Evolutionary conservation across 495 filamentous ascomycete species (phyloP).

Genomic region (Penicillium flavigenum): DNA sequence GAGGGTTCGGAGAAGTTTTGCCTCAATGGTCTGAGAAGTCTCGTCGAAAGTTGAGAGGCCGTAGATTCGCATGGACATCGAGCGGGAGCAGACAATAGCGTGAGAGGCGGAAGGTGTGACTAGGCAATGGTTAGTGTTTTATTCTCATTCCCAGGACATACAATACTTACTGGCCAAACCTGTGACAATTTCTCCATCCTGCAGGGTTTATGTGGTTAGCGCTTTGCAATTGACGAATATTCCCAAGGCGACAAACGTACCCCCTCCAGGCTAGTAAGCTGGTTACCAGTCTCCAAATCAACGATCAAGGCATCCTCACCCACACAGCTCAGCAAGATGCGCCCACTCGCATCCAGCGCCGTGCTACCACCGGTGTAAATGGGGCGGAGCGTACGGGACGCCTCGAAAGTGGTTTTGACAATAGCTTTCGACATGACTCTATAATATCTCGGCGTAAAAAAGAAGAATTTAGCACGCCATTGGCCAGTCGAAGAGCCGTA

Average conservation of each 20-base stretch:
- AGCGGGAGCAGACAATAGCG: slow-evolving; percentile 86
- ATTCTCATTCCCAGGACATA: slow-evolving; percentile 1
- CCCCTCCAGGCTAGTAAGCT: slow-evolving; percentile 84
- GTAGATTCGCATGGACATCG: slow-evolving; percentile 91
- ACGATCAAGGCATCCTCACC: slow-evolving; percentile 89
- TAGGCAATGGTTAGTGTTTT: slow-evolving; percentile 30
- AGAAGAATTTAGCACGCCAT: slow-evolving; percentile 15
- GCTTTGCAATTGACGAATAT: slow-evolving; percentile 6
- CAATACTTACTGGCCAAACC: slow-evolving; percentile 67
- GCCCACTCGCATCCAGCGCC: slow-evolving; percentile 76
- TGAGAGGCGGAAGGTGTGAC: slow-evolving; percentile 87
- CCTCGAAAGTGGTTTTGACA: slow-evolving; percentile 83
- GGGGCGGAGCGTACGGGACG: slow-evolving; percentile 76
- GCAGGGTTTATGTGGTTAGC: slow-evolving; percentile 24
- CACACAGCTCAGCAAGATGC: slow-evolving; percentile 79
- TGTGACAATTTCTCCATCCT: slow-evolving; percentile 94
- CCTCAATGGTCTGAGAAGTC: slow-evolving; percentile 52
- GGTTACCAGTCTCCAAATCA: slow-evolving; percentile 76
- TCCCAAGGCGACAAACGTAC: slow-evolving; percentile 50
- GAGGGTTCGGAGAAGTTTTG: slow-evolving; percentile 70
- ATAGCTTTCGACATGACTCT: slow-evolving; percentile 48
- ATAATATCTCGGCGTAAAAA: slow-evolving; percentile 20
- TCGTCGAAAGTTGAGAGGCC: slow-evolving; percentile 60
- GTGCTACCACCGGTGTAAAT: slow-evolving; percentile 92
- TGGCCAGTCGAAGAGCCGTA: slow-evolving; percentile 16